phyloP scores from a whole-genome alignment of 371 early-diverging fungal genomes.

The Zancudomyces culisetae region DNA sequence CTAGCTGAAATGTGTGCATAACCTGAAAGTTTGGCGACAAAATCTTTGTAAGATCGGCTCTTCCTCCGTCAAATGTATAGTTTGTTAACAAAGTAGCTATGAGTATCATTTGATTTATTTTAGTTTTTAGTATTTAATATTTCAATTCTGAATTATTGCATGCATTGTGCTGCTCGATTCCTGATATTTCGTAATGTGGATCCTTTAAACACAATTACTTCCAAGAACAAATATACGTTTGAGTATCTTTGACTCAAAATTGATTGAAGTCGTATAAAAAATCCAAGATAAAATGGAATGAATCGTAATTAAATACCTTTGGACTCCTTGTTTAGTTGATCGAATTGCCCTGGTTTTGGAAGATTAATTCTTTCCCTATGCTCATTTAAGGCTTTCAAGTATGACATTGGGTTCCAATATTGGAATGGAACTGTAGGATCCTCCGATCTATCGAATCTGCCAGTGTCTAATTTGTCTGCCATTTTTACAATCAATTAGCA shows the following conservation, averaged over 20 bases:
- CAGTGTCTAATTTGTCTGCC: too few relatives aligned
- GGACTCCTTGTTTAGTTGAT: slow-evolving; percentile 21
- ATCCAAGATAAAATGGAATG: too few relatives aligned
- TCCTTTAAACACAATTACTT: too few relatives aligned
- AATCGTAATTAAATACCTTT: slow-evolving; percentile 68
- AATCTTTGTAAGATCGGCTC: slow-evolving; percentile 76
- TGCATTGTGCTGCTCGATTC: too few relatives aligned
- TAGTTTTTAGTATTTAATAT: too few relatives aligned
- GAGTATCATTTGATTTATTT: too few relatives aligned
- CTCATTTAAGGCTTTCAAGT: slow-evolving; percentile 33
- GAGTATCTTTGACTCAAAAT: not conserved
- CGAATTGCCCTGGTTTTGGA: slow-evolving; percentile 60
- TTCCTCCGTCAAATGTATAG: slow-evolving; percentile 84
- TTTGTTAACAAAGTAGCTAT: slow-evolving; percentile 17
- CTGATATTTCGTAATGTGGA: too few relatives aligned
- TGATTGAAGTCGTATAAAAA: not conserved
- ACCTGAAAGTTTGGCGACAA: slow-evolving; percentile 86
- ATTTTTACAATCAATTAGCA: too few relatives aligned
- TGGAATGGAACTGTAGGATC: slow-evolving; percentile 8
- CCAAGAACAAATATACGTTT: not conserved
- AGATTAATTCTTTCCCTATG: slow-evolving; percentile 45
- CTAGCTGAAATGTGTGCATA: slow-evolving; percentile 78
- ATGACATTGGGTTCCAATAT: slow-evolving; percentile 37
- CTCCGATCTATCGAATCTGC: not conserved
- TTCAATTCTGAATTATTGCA: too few relatives aligned